Base-by-base conservation (phyloP, 2,329 filamentous ascomycete genomes). In the Bisporella sp. region DNA sequence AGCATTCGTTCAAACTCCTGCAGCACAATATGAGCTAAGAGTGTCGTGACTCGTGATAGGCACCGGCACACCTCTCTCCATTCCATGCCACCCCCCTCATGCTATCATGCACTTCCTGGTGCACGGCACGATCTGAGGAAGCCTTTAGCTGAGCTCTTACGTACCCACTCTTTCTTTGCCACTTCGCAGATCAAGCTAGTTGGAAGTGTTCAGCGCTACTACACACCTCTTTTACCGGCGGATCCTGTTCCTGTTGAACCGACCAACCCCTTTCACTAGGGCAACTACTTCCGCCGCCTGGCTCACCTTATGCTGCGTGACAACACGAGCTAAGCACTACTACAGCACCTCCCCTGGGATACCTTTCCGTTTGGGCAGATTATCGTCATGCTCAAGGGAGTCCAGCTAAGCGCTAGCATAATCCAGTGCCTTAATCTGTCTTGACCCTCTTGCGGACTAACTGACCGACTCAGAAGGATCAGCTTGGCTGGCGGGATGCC, bases 11-110 rank as follows among this genome's bases (percentile, higher is more conserved):
- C 41, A 52, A 52, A 52, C 33, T 45, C 50, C 39, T 52, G 21
- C 41, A 48, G 37, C 32, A 52, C 21, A 52, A 52, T 48, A 48
- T 53, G 29, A 52, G 46, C 50, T 53, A n/a, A 53, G 42, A 53
- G 46, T 53, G 30, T 53, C 29, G 44, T 50, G 47, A 50, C 51
- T 53, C 29, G 47, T 50, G 32, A 47, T 32, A 52, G 33, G 47
- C 44, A 53, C 43, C 32, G 41, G 50, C 40, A 50, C 45, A 49
- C 31, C 46, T 52, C 44, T 50, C 31, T 51, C 35, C 30, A 52
- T 52, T 52, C 35, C 31, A 52, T 52, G 42, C 41, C 32, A 48
- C 41, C 42, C 42, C 48, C 35, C 41, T 48, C 33, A 48, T 31
- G 47, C 41, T 51, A 28, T 48, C 31, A 47, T 45, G 11, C 46